Base-by-base conservation (phyloP, 2,329 filamentous ascomycete genomes). In the Fusarium paranaense region DNA sequence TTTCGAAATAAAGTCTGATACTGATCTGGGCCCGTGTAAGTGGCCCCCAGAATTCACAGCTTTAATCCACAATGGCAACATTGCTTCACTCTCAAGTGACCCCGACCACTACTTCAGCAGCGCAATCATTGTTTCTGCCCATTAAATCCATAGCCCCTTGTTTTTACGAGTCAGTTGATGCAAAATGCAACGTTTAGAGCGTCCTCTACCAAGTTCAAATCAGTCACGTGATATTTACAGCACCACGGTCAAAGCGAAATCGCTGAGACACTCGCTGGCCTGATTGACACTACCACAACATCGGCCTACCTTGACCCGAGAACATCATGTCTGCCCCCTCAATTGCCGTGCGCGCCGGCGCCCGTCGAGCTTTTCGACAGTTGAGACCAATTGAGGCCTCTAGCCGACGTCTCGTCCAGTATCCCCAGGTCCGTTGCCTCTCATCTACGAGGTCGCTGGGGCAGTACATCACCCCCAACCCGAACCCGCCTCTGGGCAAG, bases 401-500 rank as follows among this genome's bases (percentile, higher is more conserved):
- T 10, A 47, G 42, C 0, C 42, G 42, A 47, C 42, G 7, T 47
- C 22, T 47, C 20, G 20, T 45, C 10, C 38, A 42, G 38, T 42
- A 42, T 42, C 38, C 38, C 5, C 42, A 27, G 4, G 22, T 14
- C 2, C 42, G 42, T 4, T 47, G 42, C 42, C 42, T 47, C 42
- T 47, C 42, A 25, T 47, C 42, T 27, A 69, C 52, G 57, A 64
- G 58, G 61, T 63, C 42, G 58, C 37, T 62, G 38, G 57, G 37
- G 22, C 69, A 66, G 30, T 56, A 62, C 38, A 89, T 88, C 35
- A 91, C 88, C 42, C 95, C 69, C 4, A 78, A 79, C 87, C 94
- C 95, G 14, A 98, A 98, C 86, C 95, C 95, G 64, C 95, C 95
- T 16, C 91, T 97, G 66, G 95, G 94, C 66, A 92, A 92, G 85